phyloP scores from a whole-genome alignment of 2,329 filamentous ascomycete genomes.

The Diaporthe sp. region DNA sequence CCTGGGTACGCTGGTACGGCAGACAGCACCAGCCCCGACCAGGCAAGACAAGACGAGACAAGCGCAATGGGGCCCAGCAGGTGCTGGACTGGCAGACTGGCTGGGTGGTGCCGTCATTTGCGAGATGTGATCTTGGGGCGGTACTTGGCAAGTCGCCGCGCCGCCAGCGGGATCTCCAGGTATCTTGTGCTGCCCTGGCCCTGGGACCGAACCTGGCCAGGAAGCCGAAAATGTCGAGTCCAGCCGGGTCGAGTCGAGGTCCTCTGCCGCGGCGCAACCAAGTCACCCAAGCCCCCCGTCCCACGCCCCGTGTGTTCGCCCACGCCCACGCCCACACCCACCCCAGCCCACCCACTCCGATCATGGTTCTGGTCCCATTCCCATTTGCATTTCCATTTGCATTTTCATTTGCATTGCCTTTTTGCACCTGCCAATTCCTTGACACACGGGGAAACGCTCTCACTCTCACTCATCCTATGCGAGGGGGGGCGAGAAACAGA shows the following conservation, averaged over 20 bases:
- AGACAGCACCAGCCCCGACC: neutral
- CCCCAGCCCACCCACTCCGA: constrained; percentile 17
- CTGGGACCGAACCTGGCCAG: constrained; percentile 7
- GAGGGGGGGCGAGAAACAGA: neutral
- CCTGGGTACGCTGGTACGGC: neutral
- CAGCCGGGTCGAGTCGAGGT: constrained; percentile 19
- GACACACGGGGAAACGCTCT: neutral
- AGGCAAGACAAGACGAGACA: constrained; percentile 8
- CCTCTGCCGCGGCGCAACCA: neutral
- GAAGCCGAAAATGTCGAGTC: constrained; percentile 17
- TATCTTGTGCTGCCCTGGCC: constrained; percentile 15
- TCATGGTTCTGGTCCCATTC: constrained; percentile 21
- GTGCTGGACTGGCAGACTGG: neutral
- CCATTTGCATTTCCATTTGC: constrained; percentile 24
- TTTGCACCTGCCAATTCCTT: constrained; percentile 27
- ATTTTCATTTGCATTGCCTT: constrained; percentile 26
- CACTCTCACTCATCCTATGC: neutral
- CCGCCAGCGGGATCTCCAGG: neutral
- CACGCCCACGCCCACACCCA: neutral
- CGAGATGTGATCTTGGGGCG: constrained; percentile 24
- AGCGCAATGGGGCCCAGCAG: neutral
- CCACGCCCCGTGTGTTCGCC: neutral
- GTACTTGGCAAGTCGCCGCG: constrained; percentile 27
- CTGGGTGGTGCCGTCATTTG: constrained; percentile 26
- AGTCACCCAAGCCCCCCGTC: neutral